A percentile compares a stretch with the other conserved stretches of the same genome.
phyloP scores from a whole-genome alignment of 2,329 filamentous ascomycete species.

The Curvularia sp. region DNA sequence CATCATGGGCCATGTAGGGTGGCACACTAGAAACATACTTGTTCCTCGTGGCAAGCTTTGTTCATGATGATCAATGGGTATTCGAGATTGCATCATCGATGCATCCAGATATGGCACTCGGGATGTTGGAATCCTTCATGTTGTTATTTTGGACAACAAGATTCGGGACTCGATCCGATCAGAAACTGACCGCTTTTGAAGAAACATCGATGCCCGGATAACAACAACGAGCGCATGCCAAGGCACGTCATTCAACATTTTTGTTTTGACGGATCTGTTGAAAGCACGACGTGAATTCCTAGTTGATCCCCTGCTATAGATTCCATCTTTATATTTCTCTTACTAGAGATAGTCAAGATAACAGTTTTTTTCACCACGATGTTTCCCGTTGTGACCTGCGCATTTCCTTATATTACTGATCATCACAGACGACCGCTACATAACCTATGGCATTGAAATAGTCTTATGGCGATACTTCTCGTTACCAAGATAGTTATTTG shows the following conservation, averaged over 20 bases:
- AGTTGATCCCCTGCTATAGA: neutral
- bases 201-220: neutral
- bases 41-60: neutral
- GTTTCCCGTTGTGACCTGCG: too few relatives aligned
- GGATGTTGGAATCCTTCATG: neutral
- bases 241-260: neutral
- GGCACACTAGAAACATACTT: neutral
- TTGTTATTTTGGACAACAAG: neutral
- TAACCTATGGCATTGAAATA: neutral
- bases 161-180: neutral
- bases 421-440: neutral
- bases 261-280: neutral
- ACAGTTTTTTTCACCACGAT: too few relatives aligned
- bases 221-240: neutral
- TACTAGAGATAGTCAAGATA: neutral
- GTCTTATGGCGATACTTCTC: neutral
- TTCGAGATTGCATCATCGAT: slow-evolving; percentile 3
- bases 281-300: neutral
- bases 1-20: slow-evolving; percentile 2
- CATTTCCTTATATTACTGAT: too few relatives aligned
- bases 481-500: neutral
- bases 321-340: neutral
- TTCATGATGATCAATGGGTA: slow-evolving; percentile 4
- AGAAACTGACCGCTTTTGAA: neutral
- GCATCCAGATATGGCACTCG: neutral